Percentiles rank a stretch among this genome's conserved stretches.
Conservation (phyloP, 2,329 filamentous ascomycete species). For the Helicocarpus griseus region DNA sequence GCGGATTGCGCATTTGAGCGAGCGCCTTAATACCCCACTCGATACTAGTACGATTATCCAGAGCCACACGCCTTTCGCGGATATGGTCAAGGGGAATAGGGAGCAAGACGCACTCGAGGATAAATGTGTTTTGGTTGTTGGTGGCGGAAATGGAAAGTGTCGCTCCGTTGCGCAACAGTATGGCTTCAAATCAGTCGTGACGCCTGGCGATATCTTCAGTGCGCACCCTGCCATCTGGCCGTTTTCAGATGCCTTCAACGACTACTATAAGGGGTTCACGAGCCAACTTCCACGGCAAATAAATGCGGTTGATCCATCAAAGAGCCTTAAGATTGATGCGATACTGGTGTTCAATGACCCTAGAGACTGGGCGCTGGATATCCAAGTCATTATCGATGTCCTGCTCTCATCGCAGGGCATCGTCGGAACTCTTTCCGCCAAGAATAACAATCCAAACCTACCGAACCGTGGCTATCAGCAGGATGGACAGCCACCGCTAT, state of each 20-base stretch:
- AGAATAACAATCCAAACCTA: constrained; percentile 56
- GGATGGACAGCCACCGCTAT: constrained; percentile 69
- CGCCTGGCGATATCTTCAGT: constrained; percentile 70
- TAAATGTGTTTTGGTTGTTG: constrained; percentile 65
- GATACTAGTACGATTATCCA: constrained; percentile 68
- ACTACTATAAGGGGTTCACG: constrained; percentile 48
- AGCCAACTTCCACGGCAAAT: constrained; percentile 26
- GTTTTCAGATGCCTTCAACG: constrained; percentile 58
- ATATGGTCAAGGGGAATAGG: constrained; percentile 52
- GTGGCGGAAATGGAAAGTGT: constrained; percentile 57
- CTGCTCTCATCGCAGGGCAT: constrained; percentile 69
- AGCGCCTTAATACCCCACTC: constrained; percentile 55
- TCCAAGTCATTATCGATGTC: constrained; percentile 73
- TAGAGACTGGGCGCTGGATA: constrained; percentile 88
- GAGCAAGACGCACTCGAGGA: constrained; percentile 45
- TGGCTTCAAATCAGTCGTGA: constrained; percentile 74
- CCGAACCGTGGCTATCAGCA: constrained; percentile 71
- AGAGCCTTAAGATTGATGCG: constrained; percentile 69
- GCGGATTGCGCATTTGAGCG: constrained; percentile 59
- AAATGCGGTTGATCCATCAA: constrained; percentile 31
- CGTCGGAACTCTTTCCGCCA: constrained; percentile 66
- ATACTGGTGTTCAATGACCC: constrained; percentile 94
- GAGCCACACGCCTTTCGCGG: constrained; percentile 80
- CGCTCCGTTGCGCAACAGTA: constrained; percentile 62
- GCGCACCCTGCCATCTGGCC: constrained; percentile 72